Evolutionary conservation across 495 filamentous ascomycete species (phyloP), one percentile per base, ranked within the genome.

Genomic region (Aspergillus coremiiformis): DNA sequence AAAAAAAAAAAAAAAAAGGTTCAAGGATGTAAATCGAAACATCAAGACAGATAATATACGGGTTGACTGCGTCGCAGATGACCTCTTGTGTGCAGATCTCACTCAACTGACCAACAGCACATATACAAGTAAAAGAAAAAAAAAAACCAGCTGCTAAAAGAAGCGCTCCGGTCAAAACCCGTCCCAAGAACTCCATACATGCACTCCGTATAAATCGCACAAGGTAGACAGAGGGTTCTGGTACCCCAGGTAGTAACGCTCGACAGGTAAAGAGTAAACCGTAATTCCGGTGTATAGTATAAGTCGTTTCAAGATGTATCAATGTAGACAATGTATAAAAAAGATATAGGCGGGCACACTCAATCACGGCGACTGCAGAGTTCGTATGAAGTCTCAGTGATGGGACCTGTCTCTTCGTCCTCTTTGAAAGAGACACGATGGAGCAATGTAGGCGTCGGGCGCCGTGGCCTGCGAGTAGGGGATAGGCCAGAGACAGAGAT

Each of bases 401-500:
- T 52, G 17, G 60, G 57, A 41, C 63, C 63, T 2, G 44, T 17
- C 58, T 74, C 71, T 59, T 76, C 73, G 49, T 75, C 70, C 56
- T 74, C 66, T 49, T 74, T 76, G 62, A 70, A 72, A 44, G 69
- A 71, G 33, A 73, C 72, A 7, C 68, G 65, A 9, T 70, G 68
- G 15, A 74, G 60, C 15, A 76, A 46, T 0, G 64, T 69, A n/a
- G 71, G 70, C 54, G 74, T 60, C 21, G 63, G 56, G 26, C 59
- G 52, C 11, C 70, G 69, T 17, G 71, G 59, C 22, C 65, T 61
- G 14, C 69, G 64, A 1, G 62, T 59, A 15, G 70, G 68, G 1
- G 71, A 74, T 5, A 65, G 59, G 10, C 69, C 58, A 14, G 63
- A 60, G 43, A 54, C 47, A 47, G 59, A 66, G 45, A 56, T 46